phyloP scores from a whole-genome alignment of 2,329 filamentous ascomycete species.

The Pseudogymnoascus sp. region DNA sequence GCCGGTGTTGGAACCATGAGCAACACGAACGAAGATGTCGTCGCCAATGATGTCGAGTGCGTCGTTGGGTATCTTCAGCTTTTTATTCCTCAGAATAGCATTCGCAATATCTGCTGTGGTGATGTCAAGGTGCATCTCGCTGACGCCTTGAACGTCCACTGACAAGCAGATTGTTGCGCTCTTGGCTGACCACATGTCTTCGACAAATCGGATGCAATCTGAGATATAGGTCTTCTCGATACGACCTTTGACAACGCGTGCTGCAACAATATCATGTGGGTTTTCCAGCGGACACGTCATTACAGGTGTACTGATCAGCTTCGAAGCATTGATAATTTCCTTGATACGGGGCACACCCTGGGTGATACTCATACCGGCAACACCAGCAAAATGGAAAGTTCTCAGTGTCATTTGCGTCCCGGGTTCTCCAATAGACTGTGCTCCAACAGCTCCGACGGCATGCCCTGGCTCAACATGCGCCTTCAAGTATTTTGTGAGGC shows the following conservation, averaged over 20 bases:
- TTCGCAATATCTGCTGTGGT: constrained; percentile 61
- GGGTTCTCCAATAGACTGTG: constrained; percentile 95
- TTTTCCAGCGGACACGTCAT: constrained; percentile 81
- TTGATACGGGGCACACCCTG: constrained; percentile 99
- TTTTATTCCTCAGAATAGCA: constrained; percentile 72
- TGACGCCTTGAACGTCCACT: constrained; percentile 70
- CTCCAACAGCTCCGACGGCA: constrained; percentile 90
- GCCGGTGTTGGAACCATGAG: constrained; percentile 43
- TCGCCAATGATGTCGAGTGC: constrained; percentile 56
- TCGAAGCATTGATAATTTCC: constrained; percentile 98
- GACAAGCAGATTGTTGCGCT: constrained; percentile 71
- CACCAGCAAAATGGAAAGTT: constrained; percentile 99
- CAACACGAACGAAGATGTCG: constrained; percentile 66
- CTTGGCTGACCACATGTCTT: constrained; percentile 78
- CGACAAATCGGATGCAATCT: constrained; percentile 71
- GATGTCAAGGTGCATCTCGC: constrained; percentile 75
- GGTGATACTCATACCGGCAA: constrained; percentile 98
- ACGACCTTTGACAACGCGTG: constrained; percentile 82
- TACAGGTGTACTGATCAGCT: constrained; percentile 85
- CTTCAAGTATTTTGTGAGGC: constrained; percentile 81
- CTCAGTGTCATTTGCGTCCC: constrained; percentile 99
- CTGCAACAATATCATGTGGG: constrained; percentile 63
- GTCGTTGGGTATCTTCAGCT: constrained; percentile 63
- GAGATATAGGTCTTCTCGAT: constrained; percentile 91
- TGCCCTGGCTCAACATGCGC: constrained; percentile 91